These are phyloP conservation scores for Botrytis sinoallii DNA, from an alignment of 2,329 filamentous ascomycete species.

Conservation along the genomic window DNA sequence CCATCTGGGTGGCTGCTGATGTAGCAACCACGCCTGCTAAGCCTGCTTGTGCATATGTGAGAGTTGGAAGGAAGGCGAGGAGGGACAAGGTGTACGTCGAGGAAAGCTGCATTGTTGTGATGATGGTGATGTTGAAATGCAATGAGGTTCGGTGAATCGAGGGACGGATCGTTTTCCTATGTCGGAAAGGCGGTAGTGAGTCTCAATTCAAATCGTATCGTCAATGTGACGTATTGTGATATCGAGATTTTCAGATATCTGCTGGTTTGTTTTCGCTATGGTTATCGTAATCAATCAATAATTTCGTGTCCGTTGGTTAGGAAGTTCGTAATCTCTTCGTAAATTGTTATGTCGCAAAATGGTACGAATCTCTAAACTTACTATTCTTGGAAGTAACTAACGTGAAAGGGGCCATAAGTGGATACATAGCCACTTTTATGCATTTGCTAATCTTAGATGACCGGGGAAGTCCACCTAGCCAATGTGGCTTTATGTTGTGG, in stretches of 20 bases:
- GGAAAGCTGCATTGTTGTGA: background rate
- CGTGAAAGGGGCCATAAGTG: conserved; percentile 1
- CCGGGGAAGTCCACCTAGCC: background rate
- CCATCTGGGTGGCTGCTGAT: conserved; percentile 7
- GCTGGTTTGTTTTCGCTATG: background rate
- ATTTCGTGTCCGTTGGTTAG: conserved; percentile 5
- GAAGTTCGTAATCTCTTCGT: background rate
- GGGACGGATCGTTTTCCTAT: background rate
- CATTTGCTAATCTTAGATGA: background rate
- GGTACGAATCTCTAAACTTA: background rate
- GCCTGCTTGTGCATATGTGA: conserved; percentile 15
- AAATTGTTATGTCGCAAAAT: conserved; percentile 6
- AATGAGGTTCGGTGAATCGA: background rate
- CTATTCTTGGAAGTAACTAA: background rate
- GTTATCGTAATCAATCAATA: background rate
- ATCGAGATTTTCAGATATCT: background rate
- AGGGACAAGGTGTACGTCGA: background rate
- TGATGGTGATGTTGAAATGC: background rate
- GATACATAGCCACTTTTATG: background rate
- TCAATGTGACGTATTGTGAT: background rate
- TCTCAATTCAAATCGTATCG: background rate
- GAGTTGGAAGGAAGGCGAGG: background rate
- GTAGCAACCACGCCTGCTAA: conserved; percentile 4
- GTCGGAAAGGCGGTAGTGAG: background rate
- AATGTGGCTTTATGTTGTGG: background rate